Conservation (phyloP, 2,329 filamentous ascomycete genomes). For the Pseudogymnoascus sp. region DNA sequence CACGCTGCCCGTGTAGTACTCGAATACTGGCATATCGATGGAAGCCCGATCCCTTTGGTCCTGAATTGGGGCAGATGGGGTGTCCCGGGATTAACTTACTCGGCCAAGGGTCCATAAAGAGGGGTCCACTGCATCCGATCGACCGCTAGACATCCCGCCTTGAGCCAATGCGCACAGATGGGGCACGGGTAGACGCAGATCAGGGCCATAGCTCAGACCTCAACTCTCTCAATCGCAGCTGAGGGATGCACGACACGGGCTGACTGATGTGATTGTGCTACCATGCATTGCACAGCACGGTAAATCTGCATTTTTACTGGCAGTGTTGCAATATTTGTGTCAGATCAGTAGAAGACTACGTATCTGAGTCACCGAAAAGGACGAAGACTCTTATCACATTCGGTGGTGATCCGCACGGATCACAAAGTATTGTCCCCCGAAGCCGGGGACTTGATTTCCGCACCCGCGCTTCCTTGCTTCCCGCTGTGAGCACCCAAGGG, state of each 20-base stretch:
- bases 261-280: slow-evolving; percentile 2
- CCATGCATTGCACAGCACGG: not conserved
- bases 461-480: not conserved
- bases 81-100: not conserved
- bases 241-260: not conserved
- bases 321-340: not conserved
- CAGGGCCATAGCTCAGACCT: not conserved
- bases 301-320: not conserved
- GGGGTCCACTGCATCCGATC: not conserved
- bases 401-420: not conserved
- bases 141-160: not conserved
- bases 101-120: not conserved
- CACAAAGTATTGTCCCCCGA: not conserved
- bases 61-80: too few species aligned
- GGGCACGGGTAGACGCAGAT: slow-evolving; percentile 3
- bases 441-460: not conserved
- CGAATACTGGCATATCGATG: not conserved
- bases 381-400: not conserved
- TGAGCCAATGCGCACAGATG: not conserved
- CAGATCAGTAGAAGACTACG: not conserved
- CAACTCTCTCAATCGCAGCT: not conserved
- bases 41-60: not conserved
- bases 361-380: not conserved
- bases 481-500: not conserved
- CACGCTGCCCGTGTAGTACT: not conserved